Base-by-base conservation (phyloP, 208 protist genomes). In the Wallacemonas sp. region DNA sequence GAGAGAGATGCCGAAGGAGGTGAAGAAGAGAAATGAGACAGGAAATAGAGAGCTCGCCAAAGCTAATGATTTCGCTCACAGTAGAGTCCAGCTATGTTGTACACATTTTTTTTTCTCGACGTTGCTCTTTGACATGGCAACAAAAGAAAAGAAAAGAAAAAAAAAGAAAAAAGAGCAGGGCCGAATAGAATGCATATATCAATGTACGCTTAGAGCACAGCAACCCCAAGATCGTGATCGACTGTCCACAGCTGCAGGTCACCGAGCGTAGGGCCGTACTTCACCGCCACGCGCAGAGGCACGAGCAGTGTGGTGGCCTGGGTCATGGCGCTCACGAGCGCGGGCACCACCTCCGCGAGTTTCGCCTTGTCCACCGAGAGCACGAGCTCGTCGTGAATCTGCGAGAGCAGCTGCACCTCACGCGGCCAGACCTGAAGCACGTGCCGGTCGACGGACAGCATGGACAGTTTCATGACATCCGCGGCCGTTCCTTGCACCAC, bases 401-500 rank as follows among this genome's bases (percentile, higher is more conserved):
- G 83, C 28, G 62, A 67, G n/a, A 88, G 54, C 38, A 92, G 39
- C n/a, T 62, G 76, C 11, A 88, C 62, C n/a, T 84, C 71, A 29
- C 45, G 48, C 2, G 46, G 54, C 32, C 49, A 67, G n/a, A 61
- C 55, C 54, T 75, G 81, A 67, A 94, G 73, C 67, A 93, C 84
- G 0, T 91, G 77, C 22, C 59, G 75, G 28, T 92, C 76, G 23
- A 95, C 77, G 4, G 78, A 86, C 4, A 96, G 49, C 92, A 97
- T 97, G 14, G 79, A 76, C 61, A 89, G 66, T 71, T 97, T 97
- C 79, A 96, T 90, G 0, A 97, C 73, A 50, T 97, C 92, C 42
- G 92, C 92, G 1, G 92, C 90, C 54, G 83, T 94, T 39, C 92
- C 92, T 49, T 97, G 92, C 52, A 97, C 68, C 1, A 94, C 81